Conservation (phyloP, 495 filamentous ascomycete species). For the Terfezia boudieri region DNA sequence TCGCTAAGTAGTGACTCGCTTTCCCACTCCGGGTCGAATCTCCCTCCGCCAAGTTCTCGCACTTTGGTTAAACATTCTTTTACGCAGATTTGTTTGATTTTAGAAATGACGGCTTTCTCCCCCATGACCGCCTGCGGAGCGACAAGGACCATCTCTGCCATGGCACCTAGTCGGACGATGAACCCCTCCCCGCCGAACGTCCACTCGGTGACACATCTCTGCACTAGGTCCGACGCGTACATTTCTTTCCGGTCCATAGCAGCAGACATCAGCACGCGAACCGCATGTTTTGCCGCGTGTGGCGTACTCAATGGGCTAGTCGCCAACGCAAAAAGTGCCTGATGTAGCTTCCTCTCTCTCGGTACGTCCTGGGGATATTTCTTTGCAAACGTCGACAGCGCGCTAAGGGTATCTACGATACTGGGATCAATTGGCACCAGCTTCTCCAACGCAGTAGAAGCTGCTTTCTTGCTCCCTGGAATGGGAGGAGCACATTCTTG, state of each 20-base stretch:
- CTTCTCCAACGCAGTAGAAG: slow-evolving; percentile 34
- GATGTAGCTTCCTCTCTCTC: slow-evolving; percentile 59
- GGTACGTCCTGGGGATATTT: slow-evolving; percentile 70
- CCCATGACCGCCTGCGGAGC: slow-evolving; percentile 44
- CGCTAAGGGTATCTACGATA: slow-evolving; percentile 74
- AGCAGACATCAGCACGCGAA: slow-evolving; percentile 59
- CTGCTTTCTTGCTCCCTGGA: not conserved
- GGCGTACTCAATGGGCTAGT: slow-evolving; percentile 46
- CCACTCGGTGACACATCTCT: slow-evolving; percentile 53
- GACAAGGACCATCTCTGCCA: slow-evolving; percentile 65
- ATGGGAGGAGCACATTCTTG: slow-evolving; percentile 30
- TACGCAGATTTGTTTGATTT: slow-evolving; percentile 56
- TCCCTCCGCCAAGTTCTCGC: slow-evolving; percentile 30
- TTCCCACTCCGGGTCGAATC: slow-evolving; percentile 40
- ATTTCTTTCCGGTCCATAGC: slow-evolving; percentile 62
- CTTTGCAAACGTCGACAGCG: slow-evolving; percentile 70
- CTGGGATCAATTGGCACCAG: slow-evolving; percentile 35
- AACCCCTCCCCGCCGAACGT: slow-evolving; percentile 52
- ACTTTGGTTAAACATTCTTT: slow-evolving; percentile 51
- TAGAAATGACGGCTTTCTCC: slow-evolving; percentile 36
- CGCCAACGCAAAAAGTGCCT: slow-evolving; percentile 59
- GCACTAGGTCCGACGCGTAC: slow-evolving; percentile 63
- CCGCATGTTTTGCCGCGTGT: slow-evolving; percentile 74
- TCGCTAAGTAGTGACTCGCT: slow-evolving; percentile 46
- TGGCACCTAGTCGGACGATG: slow-evolving; percentile 59